Percentiles rank a stretch among this genome's conserved stretches.
Conservation (phyloP, 371 early-diverging fungal species). For the Mortierella sp. region DNA sequence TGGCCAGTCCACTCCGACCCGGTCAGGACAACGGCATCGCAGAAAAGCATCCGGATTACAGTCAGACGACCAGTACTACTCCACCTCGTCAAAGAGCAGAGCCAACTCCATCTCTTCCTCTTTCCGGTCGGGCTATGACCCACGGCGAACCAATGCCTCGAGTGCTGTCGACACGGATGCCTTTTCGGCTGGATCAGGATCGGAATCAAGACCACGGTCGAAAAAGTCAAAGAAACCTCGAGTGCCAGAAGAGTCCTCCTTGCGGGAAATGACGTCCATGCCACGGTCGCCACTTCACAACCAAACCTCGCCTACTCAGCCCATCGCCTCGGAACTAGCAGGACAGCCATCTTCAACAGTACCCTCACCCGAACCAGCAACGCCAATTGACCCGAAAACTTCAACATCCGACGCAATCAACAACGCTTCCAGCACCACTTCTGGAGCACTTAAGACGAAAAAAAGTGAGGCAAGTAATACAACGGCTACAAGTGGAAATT, state of each 20-base stretch:
- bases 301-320: neutral
- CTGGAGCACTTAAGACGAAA: neutral
- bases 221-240: constrained; percentile 30
- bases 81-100: constrained; percentile 17
- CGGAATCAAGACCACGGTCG: constrained; percentile 41
- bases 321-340: neutral
- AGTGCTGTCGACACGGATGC: constrained; percentile 40
- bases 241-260: constrained; percentile 10
- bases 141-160: constrained; percentile 8
- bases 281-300: constrained; percentile 9
- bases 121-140: neutral
- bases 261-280: constrained; percentile 1
- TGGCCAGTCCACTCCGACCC: constrained; percentile 20
- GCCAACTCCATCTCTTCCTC: neutral
- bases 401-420: neutral
- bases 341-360: neutral
- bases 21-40: constrained; percentile 30
- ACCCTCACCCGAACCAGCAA: neutral
- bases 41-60: constrained; percentile 17
- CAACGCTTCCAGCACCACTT: neutral
- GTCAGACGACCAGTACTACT: neutral
- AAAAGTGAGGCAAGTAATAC: neutral
- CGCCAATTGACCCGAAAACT: neutral
- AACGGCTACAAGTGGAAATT: neutral
- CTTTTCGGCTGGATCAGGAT: constrained; percentile 52